Conservation (phyloP, 2,329 filamentous ascomycete genomes). For the Alternaria ethzedia region DNA sequence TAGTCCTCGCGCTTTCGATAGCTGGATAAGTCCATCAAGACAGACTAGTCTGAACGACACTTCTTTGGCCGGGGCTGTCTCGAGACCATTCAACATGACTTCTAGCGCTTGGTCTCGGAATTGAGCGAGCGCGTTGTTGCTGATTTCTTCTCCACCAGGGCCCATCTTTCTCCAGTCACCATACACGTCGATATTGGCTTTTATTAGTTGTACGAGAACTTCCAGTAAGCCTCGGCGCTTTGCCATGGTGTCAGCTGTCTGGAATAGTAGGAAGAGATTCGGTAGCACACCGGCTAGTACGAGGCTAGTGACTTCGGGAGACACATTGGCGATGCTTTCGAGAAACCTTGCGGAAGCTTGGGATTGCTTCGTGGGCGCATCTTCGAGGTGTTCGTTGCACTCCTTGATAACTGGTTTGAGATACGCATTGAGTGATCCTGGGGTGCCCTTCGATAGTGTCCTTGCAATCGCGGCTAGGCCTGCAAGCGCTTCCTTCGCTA, state of each 20-base stretch:
- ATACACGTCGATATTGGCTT: slow-evolving; percentile 64
- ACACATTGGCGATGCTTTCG: slow-evolving; percentile 62
- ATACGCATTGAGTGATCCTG: slow-evolving; percentile 60
- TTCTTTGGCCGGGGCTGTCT: slow-evolving; percentile 54
- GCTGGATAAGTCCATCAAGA: slow-evolving; percentile 52
- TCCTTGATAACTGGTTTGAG: slow-evolving; percentile 68
- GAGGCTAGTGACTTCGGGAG: slow-evolving; percentile 60
- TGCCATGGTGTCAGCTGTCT: slow-evolving; percentile 65
- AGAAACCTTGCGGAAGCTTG: slow-evolving; percentile 68
- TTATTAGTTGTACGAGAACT: slow-evolving; percentile 63
- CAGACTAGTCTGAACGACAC: slow-evolving; percentile 57
- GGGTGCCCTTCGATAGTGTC: slow-evolving; percentile 58
- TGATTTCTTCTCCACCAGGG: slow-evolving; percentile 38
- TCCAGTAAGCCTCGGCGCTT: slow-evolving; percentile 69
- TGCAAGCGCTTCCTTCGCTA: slow-evolving; percentile 65
- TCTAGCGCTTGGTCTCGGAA: slow-evolving; percentile 52
- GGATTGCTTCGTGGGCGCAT: slow-evolving; percentile 72
- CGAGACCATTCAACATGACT: slow-evolving; percentile 52
- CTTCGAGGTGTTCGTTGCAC: slow-evolving; percentile 71
- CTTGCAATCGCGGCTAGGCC: slow-evolving; percentile 62
- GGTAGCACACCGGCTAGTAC: slow-evolving; percentile 64
- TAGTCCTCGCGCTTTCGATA: slow-evolving; percentile 51
- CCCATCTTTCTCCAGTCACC: slow-evolving; percentile 60
- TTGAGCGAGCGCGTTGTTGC: slow-evolving; percentile 48
- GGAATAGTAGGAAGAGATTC: slow-evolving; percentile 65